Evolutionary conservation across 352 stramenopile species (phyloP), one percentile per base, ranked within the genome.

Genomic region (Achlya hypogyna): DNA sequence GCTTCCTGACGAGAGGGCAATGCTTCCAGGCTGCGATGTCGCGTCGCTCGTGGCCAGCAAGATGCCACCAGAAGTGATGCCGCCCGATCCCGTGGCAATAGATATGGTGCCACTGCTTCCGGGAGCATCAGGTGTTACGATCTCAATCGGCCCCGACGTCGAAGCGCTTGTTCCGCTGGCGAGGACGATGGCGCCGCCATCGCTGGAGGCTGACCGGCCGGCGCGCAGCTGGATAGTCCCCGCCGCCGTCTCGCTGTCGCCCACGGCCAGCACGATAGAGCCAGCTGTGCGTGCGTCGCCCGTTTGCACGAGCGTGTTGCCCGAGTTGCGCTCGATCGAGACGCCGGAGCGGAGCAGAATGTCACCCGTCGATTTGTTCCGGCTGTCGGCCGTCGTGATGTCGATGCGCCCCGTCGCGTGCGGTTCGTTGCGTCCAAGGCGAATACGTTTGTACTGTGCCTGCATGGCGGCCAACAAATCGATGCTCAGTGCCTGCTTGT

Each of bases 401-500:
- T 74, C 67, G 60, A 89, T 74, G 16, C 71, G 53, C 16, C 74
- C 81, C 62, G 78, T 89, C 51, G 72, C 63, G 4, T 18, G 29
- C 18, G 77, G 71, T 31, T 56, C 74, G 38, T 89, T 87, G 18
- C 77, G 72, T 0, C 75, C 76, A 59, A 92, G 71, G 32, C 74
- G 85, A 35, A 92, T 87, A 3, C 82, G 79, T 20, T 73, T 78
- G 58, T 90, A 74, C 22, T 93, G 84, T 1, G 91, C 82, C 70
- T 98, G 91, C 29, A 98, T 78, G 29, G 89, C 90, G 42, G 82
- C 85, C 42, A 98, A 72, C 6, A 97, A 64, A 73, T 98, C 94
- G 42, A 98, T 84, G 4, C 88, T 81, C 6, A 98, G 87, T 25
- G 79, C 78, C 51, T 96, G 86, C 67, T 98, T 98, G 76, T 98